Conservation (phyloP, 148 eudicot species). For the Limonium bicolor region DNA sequence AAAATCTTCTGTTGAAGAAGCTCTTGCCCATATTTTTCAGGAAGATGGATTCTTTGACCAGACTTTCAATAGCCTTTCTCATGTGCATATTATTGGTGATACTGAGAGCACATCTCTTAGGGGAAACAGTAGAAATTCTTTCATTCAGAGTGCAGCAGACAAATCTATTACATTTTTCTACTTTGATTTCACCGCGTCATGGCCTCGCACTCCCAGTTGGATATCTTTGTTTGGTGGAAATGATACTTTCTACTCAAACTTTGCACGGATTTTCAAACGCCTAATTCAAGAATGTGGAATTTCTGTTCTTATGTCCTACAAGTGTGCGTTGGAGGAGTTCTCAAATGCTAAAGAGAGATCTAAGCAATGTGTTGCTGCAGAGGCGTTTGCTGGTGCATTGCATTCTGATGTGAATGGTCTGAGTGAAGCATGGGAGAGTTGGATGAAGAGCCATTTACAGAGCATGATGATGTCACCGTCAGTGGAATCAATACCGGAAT, state of each 20-base stretch:
- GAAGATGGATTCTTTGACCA: constrained; percentile 89
- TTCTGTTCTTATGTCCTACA: constrained; percentile 53
- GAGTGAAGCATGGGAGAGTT: constrained; percentile 80
- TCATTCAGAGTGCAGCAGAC: constrained; percentile 91
- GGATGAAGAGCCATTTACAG: constrained; percentile 67
- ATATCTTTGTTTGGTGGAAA: constrained; percentile 85
- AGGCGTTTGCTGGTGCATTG: constrained; percentile 80
- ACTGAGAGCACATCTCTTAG: constrained; percentile 53
- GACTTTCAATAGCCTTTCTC: constrained; percentile 79
- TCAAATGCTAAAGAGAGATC: constrained; percentile 83
- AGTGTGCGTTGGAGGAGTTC: constrained; percentile 59
- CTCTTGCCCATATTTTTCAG: constrained; percentile 56
- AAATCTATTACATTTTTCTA: constrained; percentile 94
- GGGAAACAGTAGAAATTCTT: constrained; percentile 59
- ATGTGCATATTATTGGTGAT: constrained; percentile 80
- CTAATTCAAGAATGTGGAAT: constrained; percentile 94
- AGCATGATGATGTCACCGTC: constrained; percentile 72
- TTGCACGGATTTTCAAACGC: constrained; percentile 90
- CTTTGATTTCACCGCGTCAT: constrained; percentile 91
- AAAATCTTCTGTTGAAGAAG: constrained; percentile 73
- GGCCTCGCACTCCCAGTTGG: constrained; percentile 99
- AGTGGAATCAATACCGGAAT: constrained; percentile 94
- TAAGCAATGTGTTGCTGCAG: constrained; percentile 99
- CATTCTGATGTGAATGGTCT: constrained; percentile 89
- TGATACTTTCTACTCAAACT: constrained; percentile 91